Base-by-base conservation (phyloP, 495 filamentous ascomycete genomes). In the Astrocystis sublimbata region DNA sequence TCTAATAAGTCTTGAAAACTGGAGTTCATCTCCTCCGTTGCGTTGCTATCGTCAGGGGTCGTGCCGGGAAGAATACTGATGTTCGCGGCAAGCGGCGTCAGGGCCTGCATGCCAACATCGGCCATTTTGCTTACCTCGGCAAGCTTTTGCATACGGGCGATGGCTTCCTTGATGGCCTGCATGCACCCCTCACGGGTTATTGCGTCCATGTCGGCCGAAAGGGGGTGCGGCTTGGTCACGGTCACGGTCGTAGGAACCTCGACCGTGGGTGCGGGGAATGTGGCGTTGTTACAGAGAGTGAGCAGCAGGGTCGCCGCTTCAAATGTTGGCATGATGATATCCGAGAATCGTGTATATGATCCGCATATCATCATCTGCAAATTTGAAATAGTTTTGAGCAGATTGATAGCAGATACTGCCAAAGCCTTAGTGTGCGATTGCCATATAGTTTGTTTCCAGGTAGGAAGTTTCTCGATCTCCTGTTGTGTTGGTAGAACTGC, bases 281-380 rank as follows among this genome's bases (percentile, higher is more conserved):
- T 8, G 13, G 8, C 17, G 13, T 46, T 13, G 13, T 46, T 4
- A 4, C 2, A 3, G 24, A 3, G 3, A 5, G 13, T 24, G 7
- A 56, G 19, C 5, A 63, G 17, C n/a, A 46, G 45, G 4, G 61
- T 52, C 2, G 57, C 63, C 0, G 70, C 65, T 30, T 74, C 69
- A 19, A 74, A 72, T 1, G 69, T 69, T 10, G 46, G 36, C 38
- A 68, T 63, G 28, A 74, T 63, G 23, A 72, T 61, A 3, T 42
- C 61, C 1, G 46, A 17, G 33, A 66, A 66, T 7, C 67, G 64
- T 8, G 64, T 72, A 24, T 69, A 49, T 4, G n/a, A 49, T 10
- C 55, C 61, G 0, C 67, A 63, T 63, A 71, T 50, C 56, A 59
- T 59, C n/a, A 60, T 12, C 38, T 70, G 71, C 10, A 65, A 8